phyloP scores from a whole-genome alignment of 108 stramenopile genomes.

The Phaeodactylum tricornutum region DNA sequence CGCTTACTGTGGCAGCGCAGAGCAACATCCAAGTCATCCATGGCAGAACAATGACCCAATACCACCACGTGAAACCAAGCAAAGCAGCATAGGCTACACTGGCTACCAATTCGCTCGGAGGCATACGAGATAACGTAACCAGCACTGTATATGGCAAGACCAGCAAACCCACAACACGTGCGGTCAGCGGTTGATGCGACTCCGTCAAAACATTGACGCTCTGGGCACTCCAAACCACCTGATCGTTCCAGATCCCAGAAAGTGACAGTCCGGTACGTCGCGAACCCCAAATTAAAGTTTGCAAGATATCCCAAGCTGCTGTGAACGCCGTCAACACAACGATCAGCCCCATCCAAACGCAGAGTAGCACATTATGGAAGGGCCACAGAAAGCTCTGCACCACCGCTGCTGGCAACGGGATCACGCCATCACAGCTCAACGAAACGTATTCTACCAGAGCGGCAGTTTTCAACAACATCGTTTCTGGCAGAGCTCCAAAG shows the following conservation, averaged over 20 bases:
- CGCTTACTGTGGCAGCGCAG: conserved; percentile 36
- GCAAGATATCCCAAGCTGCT: conserved; percentile 20
- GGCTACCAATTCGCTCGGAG: conserved; percentile 23
- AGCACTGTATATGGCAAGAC: conserved; percentile 37
- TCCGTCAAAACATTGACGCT: conserved; percentile 32
- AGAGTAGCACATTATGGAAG: conserved; percentile 63
- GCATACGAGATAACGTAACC: conserved; percentile 7
- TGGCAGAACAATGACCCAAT: conserved; percentile 56
- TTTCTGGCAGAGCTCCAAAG: conserved; percentile 48
- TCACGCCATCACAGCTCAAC: conserved; percentile 13
- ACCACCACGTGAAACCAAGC: conserved; percentile 38
- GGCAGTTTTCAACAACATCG: conserved; percentile 35
- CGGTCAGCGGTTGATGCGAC: conserved; percentile 57
- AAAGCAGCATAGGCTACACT: conserved; percentile 11
- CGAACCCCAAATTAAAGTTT: conserved; percentile 62
- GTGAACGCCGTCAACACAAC: conserved; percentile 38
- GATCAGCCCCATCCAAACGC: conserved; percentile 67
- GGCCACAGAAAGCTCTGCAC: conserved; percentile 73
- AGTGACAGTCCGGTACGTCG: conserved; percentile 56
- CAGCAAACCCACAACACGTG: conserved; percentile 57
- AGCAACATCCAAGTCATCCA: conserved; percentile 31
- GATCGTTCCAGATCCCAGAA: conserved; percentile 36
- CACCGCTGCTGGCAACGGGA: conserved; percentile 24
- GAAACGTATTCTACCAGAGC: conserved; percentile 42
- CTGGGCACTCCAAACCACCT: conserved; percentile 31